Percentiles rank a stretch among this genome's conserved stretches.
Conservation (phyloP, 1,284 basidiomycete species). For the Microbotryum violaceum region DNA sequence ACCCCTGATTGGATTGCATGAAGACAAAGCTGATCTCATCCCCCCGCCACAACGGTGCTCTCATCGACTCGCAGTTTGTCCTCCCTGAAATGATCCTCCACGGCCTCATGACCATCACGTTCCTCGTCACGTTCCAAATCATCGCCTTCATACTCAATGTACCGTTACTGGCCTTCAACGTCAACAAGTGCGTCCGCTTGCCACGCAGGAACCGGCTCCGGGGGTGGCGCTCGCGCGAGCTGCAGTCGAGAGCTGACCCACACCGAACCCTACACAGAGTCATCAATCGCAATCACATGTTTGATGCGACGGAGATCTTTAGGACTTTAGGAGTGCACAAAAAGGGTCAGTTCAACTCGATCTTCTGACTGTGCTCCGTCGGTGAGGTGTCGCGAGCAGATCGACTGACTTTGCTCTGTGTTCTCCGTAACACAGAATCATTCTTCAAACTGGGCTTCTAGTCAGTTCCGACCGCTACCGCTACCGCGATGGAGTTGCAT, state of each 20-base stretch:
- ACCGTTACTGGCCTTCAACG: conserved; percentile 83
- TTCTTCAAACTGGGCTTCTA: conserved; percentile 96
- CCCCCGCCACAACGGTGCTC: not conserved
- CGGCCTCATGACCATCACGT: conserved; percentile 70
- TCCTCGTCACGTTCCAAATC: conserved; percentile 95
- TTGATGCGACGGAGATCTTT: conserved; percentile 99
- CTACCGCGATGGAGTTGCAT: not conserved
- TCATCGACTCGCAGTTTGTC: conserved; percentile 62
- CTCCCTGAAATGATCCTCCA: conserved; percentile 94
- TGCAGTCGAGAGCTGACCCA: not conserved
- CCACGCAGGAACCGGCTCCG: not conserved
- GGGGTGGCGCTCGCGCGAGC: not conserved
- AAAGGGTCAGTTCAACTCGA: conserved; percentile 50
- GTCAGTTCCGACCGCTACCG: conserved; percentile 4
- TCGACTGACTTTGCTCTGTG: not conserved
- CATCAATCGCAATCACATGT: conserved; percentile 90
- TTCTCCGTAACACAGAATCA: conserved; percentile 47
- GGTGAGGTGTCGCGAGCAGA: not conserved
- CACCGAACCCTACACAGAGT: conserved; percentile 53
- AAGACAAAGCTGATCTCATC: not conserved
- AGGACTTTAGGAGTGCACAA: conserved; percentile 88
- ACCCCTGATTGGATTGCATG: conserved; percentile 11
- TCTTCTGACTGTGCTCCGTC: not conserved
- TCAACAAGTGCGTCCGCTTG: conserved; percentile 69
- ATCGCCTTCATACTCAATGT: conserved; percentile 84